Evolutionary conservation across 768 basidiomycete genomes (phyloP).

Genomic region (Rhizopogon rudus): DNA sequence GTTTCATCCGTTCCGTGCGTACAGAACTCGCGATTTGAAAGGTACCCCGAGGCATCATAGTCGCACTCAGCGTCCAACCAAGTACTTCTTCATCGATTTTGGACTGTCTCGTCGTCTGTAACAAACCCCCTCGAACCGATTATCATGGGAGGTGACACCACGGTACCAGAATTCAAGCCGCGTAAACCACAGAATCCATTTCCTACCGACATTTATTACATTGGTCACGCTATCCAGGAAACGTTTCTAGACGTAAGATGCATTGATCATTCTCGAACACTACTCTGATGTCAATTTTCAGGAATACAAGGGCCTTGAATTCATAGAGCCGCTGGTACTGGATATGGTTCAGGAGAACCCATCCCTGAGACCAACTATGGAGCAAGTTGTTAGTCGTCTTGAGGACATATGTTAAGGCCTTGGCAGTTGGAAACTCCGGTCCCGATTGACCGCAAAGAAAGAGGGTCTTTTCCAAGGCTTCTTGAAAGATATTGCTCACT

Average conservation of each 20-base stretch:
- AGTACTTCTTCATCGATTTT: conserved; percentile 24
- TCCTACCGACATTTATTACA: conserved; percentile 29
- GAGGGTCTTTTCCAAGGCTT: neutral
- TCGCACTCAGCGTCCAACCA: conserved; percentile 12
- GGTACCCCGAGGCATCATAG: conserved; percentile 4
- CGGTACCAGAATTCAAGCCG: conserved; percentile 26
- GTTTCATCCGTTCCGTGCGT: conserved; percentile 1
- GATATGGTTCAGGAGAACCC: conserved; percentile 34
- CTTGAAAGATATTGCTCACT: conserved; percentile 6
- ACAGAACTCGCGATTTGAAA: neutral
- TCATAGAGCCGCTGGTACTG: conserved; percentile 9
- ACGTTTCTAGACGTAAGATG: conserved; percentile 20
- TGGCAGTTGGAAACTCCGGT: too few species aligned
- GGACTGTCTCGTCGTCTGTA: conserved; percentile 16
- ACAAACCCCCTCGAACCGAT: conserved; percentile 8
- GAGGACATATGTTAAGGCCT: conserved; percentile 14
- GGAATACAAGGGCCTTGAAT: conserved; percentile 10
- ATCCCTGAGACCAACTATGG: conserved; percentile 30
- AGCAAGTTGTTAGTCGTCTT: conserved; percentile 30
- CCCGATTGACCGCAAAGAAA: too few species aligned
- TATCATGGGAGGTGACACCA: conserved; percentile 10
- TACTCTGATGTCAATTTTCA: neutral
- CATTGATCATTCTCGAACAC: neutral
- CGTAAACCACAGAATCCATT: conserved; percentile 23
- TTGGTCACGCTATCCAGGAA: conserved; percentile 27